Base-by-base conservation (phyloP, 1,284 basidiomycete species). In the Ceratobasidium sp. region DNA sequence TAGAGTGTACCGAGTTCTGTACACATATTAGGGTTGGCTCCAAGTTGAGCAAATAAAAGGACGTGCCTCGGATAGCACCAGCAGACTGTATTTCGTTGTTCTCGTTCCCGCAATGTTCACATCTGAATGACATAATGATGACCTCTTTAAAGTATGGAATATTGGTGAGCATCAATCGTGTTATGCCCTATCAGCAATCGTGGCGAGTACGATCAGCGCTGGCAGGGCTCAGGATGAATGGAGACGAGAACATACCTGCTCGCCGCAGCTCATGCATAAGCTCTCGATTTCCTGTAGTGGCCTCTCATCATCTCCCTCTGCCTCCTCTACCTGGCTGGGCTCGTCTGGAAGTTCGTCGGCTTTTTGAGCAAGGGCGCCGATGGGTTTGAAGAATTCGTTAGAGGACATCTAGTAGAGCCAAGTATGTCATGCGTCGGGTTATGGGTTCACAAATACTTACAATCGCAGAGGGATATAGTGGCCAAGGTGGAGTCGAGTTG, bases 31-130 rank as follows among this genome's bases (percentile, higher is more conserved):
- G 40, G 35, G 47, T 42, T 43, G 67, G 31, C 8, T 29, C 22
- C 3, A 57, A 27, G 29, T 27, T 34, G 15, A 40, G 34, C 50
- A n/a, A 58, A 52, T 35, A 47, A 20, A 3, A 10, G 6, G 8
- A 80, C 88, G 73, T 75, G 93, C 94, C 87, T 82, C 93, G 87
- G 70, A 98, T 96, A 70, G 85, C 79, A 6, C 94, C 93, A 0
- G 97, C 97, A 8, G 91, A 88, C 77, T 98, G 95, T 55, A 98
- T 91, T 80, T 99, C 96, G 76, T 96, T 99, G 80, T 99, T 98
- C 47, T 86, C 79, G 75, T 86, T 82, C 22, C 94, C 95, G 75
- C 97, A 99, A 77, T 95, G 89, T 67, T 96, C 92, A 78, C 97
- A 99, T 70, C 87, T 86, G 82, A 99, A 99, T 49, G 93, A 96